Evolutionary conservation across 2,329 filamentous ascomycete species (phyloP).

Genomic region (Hypoxylon sp.): DNA sequence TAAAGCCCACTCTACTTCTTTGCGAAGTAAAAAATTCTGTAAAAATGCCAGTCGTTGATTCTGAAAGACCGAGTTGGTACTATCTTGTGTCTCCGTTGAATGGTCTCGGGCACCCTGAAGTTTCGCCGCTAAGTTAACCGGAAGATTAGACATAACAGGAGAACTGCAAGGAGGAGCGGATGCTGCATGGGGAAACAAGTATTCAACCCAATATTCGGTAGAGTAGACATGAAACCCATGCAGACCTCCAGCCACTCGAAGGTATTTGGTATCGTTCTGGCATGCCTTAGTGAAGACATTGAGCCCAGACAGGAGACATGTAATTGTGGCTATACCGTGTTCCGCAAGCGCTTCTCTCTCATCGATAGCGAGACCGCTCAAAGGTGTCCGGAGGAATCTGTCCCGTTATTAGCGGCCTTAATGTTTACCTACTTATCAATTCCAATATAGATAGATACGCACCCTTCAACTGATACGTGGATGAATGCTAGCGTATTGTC

Average conservation of each 20-base stretch:
- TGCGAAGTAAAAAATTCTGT: neutral
- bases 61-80: neutral
- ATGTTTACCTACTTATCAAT: neutral
- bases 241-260: slow-evolving; percentile 46
- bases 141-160: neutral
- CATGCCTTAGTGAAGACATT: slow-evolving; percentile 2
- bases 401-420: neutral
- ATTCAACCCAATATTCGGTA: slow-evolving; percentile 50
- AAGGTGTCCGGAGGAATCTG: neutral
- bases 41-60: neutral
- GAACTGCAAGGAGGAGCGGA: neutral
- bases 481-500: slow-evolving; percentile 2
- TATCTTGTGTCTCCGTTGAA: neutral
- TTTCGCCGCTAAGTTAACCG: neutral
- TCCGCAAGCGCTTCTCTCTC: neutral
- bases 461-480: neutral
- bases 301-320: neutral
- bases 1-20: neutral
- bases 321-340: neutral
- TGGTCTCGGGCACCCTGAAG: neutral
- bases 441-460: neutral
- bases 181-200: slow-evolving; percentile 40
- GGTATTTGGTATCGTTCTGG: slow-evolving; percentile 8
- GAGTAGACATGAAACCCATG: slow-evolving; percentile 52
- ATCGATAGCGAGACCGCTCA: neutral